phyloP scores from a whole-genome alignment of 495 filamentous ascomycete species.

The Aspergillus nanangensis region DNA sequence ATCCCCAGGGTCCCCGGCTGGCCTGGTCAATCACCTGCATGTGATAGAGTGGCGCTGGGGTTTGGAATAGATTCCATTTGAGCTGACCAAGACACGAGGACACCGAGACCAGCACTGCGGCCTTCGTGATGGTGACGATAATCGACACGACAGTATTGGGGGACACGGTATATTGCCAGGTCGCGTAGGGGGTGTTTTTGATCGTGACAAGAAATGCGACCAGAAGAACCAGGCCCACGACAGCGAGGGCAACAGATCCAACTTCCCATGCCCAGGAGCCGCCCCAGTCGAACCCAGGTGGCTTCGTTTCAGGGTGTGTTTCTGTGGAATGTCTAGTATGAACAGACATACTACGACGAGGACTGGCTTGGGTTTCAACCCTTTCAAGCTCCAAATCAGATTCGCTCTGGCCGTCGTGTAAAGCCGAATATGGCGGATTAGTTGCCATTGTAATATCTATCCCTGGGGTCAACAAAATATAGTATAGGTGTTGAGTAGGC shows the following conservation, averaged over 20 bases:
- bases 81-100: constrained; percentile 8
- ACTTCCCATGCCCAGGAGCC: constrained; percentile 9
- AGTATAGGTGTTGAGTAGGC: too few relatives aligned
- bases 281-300: background rate
- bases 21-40: constrained; percentile 7
- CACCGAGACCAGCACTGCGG: constrained; percentile 1
- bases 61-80: constrained; percentile 10
- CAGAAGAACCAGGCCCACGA: constrained; percentile 1
- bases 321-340: too few relatives aligned
- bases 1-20: constrained; percentile 11
- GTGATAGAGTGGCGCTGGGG: background rate
- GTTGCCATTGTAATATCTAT: too few relatives aligned
- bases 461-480: too few relatives aligned
- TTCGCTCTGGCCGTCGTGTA: too few relatives aligned
- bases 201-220: constrained; percentile 3
- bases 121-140: constrained; percentile 4
- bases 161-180: constrained; percentile 6
- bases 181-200: constrained; percentile 2
- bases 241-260: background rate
- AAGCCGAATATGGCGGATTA: too few relatives aligned
- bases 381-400: too few relatives aligned
- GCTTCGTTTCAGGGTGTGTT: too few relatives aligned
- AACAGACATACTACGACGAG: too few relatives aligned
- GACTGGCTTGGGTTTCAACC: too few relatives aligned
- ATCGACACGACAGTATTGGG: constrained; percentile 8